Base-by-base conservation (phyloP, 2,329 filamentous ascomycete species). In the Metarhizium album region DNA sequence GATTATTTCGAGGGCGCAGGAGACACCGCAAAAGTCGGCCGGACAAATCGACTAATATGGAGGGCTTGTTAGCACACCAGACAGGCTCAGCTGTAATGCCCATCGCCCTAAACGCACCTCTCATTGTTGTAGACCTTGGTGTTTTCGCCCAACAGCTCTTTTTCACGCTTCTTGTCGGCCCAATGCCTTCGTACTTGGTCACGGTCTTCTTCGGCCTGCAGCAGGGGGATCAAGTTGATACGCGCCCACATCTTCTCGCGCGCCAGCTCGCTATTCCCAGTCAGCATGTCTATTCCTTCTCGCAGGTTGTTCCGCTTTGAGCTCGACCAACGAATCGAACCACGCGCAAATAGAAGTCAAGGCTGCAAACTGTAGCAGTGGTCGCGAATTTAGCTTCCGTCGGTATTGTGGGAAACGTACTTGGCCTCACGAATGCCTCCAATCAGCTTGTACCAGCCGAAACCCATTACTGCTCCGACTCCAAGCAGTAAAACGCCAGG, bases 231-330 rank as follows among this genome's bases (percentile, higher is more conserved):
- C 57, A 98, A 78, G 72, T 97, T 83, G 71, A 98, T 95, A 66
- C 93, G 86, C 55, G 88, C 82, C 93, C 93, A 98, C 82, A 95
- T 93, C 78, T 97, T 98, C 67, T 98, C 93, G 62, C 93, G 88
- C 56, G 84, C 87, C 59, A 95, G 84, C 72, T 98, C 93, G 65
- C 90, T 96, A 62, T 52, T 24, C 0, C 1, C 52, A 16, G 8
- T 22, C 33, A 22, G 42, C 46, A 29, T 3, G 23, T 24, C 23
- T 31, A 18, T 23, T 31, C 27, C 23, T 35, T 22, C 27, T 48
- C 24, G 24, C 27, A 24, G 22, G 14, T 20, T 8, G 7, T 40
- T 40, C 37, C 18, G 33, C 4, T 13, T 13, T 0, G 4, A 35
- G 33, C 11, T 35, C 33, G 33, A 35, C 16, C 14, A 13, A 35